Conservation (phyloP, 1,139 yeast genomes). For the Blastobotrys illinoisensis region DNA sequence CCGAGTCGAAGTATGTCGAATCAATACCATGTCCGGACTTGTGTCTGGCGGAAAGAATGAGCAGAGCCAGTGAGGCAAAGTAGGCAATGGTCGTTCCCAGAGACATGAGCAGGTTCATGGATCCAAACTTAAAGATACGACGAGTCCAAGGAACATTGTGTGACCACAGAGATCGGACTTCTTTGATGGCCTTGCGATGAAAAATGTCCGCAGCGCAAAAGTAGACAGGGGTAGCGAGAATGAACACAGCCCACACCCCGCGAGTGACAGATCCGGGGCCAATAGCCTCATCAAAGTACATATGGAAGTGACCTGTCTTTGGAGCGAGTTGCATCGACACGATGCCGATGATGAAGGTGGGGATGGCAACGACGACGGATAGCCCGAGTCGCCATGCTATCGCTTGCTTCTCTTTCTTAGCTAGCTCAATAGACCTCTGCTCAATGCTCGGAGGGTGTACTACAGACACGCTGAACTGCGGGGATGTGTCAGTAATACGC, state of each 20-base stretch:
- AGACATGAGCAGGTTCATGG: constrained; percentile 69
- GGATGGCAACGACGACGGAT: constrained; percentile 53
- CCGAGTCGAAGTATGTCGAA: constrained; percentile 72
- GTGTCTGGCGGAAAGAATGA: constrained; percentile 45
- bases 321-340: constrained; percentile 64
- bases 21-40: constrained; percentile 40
- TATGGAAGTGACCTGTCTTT: constrained; percentile 38
- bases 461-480: constrained; percentile 48
- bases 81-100: constrained; percentile 71
- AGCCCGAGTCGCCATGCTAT: constrained; percentile 46
- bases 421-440: constrained; percentile 52
- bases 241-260: constrained; percentile 58
- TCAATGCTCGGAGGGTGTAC: constrained; percentile 56
- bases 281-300: constrained; percentile 55
- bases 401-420: constrained; percentile 44
- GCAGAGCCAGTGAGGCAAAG: constrained; percentile 57
- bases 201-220: constrained; percentile 70
- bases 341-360: constrained; percentile 64
- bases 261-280: constrained; percentile 63
- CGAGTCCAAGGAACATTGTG: constrained; percentile 51
- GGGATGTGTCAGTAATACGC: constrained; percentile 44
- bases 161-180: constrained; percentile 52
- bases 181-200: constrained; percentile 60
- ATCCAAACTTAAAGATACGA: constrained; percentile 63
- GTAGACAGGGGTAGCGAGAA: constrained; percentile 67